These are phyloP conservation scores for Ustilago esculenta DNA, from an alignment of 1,284 basidiomycete genomes.

Conservation along the genomic window DNA sequence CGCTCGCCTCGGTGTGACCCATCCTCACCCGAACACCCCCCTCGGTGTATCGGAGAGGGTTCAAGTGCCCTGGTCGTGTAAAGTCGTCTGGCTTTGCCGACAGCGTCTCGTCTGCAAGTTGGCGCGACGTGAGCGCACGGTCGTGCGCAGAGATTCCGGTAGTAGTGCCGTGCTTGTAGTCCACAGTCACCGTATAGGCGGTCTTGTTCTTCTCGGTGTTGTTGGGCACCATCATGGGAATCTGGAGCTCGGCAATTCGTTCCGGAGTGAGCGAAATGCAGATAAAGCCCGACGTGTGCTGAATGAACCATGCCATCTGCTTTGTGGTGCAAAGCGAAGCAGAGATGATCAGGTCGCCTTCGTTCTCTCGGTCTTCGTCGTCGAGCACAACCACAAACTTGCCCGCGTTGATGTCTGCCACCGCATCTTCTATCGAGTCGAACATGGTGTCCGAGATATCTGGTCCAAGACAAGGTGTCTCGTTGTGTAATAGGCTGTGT, in stretches of 20 bases:
- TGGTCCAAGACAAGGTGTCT: too few species aligned
- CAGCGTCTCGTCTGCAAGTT: conserved; percentile 72
- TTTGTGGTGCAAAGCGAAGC: conserved; percentile 77
- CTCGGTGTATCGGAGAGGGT: conserved; percentile 84
- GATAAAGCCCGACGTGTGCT: conserved; percentile 86
- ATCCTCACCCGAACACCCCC: conserved; percentile 85
- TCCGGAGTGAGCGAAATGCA: conserved; percentile 84
- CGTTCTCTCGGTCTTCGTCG: conserved; percentile 66
- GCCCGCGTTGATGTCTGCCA: conserved; percentile 52
- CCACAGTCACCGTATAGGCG: conserved; percentile 95
- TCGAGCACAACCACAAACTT: conserved; percentile 65
- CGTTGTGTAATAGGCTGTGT: too few species aligned
- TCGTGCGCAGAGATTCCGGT: conserved; percentile 98
- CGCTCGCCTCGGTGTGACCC: conserved; percentile 91
- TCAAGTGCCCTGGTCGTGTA: conserved; percentile 91
- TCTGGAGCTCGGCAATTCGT: conserved; percentile 80
- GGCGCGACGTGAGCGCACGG: conserved; percentile 84
- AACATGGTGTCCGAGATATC: conserved; percentile 43
- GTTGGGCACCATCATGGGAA: conserved; percentile 91
- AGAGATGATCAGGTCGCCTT: conserved; percentile 64
- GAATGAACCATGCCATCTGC: conserved; percentile 99
- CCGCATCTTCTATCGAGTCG: conserved; percentile 53
- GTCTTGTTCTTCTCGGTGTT: conserved; percentile 92
- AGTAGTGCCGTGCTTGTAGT: conserved; percentile 90
- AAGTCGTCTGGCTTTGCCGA: conserved; percentile 74